Evolutionary conservation across 139 green algal genomes (phyloP).

Genomic region (Prasinococcaceae sp.): DNA sequence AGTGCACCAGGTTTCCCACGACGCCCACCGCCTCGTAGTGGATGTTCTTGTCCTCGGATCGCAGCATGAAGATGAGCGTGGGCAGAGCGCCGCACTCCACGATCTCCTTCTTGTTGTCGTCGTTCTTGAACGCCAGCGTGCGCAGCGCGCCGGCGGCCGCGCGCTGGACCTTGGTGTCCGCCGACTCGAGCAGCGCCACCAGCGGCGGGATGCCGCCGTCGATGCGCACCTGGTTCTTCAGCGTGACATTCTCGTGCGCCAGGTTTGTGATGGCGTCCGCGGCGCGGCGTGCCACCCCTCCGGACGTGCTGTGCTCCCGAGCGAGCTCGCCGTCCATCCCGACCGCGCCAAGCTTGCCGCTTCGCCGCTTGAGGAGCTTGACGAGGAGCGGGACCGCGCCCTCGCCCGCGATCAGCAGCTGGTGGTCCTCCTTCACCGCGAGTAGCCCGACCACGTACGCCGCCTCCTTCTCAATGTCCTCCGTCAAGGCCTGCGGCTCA

Average conservation of each 20-base stretch:
- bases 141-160: conserved; percentile 71
- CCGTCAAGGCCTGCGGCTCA: no score
- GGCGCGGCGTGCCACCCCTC: conserved; percentile 51
- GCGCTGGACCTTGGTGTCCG: conserved; percentile 77
- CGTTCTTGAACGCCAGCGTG: conserved; percentile 96
- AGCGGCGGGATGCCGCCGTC: conserved; percentile 84
- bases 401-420: conserved; percentile 20
- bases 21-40: conserved; percentile 98
- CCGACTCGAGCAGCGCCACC: conserved; percentile 62
- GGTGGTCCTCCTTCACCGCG: conserved; percentile 19
- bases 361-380: conserved; percentile 1
- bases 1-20: conserved; percentile 96
- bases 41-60: conserved; percentile 66
- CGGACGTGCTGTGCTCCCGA: not conserved
- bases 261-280: conserved; percentile 93
- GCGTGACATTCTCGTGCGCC: conserved; percentile 83
- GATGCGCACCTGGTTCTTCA: conserved; percentile 72
- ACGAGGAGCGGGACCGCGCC: conserved; percentile 14
- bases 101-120: conserved; percentile 93
- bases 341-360: not conserved
- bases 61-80: conserved; percentile 88
- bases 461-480: no score
- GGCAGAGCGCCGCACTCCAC: conserved; percentile 77
- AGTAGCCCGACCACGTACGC: no score
- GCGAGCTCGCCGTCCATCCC: not conserved